phyloP scores from a whole-genome alignment of 2,329 filamentous ascomycete genomes.

The Ophiostoma sp. region DNA sequence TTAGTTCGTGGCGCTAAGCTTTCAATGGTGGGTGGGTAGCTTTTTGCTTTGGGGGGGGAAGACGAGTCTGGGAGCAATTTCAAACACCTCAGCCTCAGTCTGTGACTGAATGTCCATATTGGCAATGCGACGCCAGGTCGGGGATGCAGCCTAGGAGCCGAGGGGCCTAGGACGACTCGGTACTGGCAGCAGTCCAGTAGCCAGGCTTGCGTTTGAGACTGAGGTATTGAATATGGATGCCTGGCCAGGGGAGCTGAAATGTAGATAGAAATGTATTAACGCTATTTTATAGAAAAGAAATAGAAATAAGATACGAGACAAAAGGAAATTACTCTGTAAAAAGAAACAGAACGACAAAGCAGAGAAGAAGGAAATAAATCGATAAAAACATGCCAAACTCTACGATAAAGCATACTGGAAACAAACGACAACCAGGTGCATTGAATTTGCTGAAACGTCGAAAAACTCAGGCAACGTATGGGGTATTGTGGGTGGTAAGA shows the following conservation, averaged over 20 bases:
- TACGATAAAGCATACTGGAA: not conserved
- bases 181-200: too few relatives aligned
- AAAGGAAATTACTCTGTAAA: not conserved
- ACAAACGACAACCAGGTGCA: not conserved
- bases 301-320: not conserved
- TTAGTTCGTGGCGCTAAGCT: conserved; percentile 8
- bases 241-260: not conserved
- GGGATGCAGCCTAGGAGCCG: too few relatives aligned
- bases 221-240: not conserved
- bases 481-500: not conserved
- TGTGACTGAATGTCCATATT: not conserved
- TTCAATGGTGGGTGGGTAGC: not conserved
- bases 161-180: too few relatives aligned
- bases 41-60: not conserved
- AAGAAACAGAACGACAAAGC: not conserved
- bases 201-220: too few relatives aligned
- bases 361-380: not conserved
- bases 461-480: not conserved
- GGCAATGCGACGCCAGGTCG: not conserved
- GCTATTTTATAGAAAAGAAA: not conserved
- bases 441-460: not conserved
- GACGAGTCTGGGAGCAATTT: not conserved
- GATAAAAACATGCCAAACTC: not conserved
- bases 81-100: conserved; percentile 1
- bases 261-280: not conserved